Evolutionary conservation across 352 stramenopile genomes (phyloP).

Genomic region (Pythium folliculosum): DNA sequence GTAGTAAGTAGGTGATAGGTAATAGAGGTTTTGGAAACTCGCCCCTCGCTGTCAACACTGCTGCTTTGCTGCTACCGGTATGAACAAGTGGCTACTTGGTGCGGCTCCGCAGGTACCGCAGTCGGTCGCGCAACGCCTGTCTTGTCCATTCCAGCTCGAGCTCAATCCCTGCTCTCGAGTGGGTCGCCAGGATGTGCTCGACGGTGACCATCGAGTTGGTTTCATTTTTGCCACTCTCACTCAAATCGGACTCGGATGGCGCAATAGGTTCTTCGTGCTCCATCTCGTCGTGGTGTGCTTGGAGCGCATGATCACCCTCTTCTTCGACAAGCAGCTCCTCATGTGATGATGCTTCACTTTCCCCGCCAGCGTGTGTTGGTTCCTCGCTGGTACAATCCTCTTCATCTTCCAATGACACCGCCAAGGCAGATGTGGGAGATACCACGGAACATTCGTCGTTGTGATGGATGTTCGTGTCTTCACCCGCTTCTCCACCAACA

Average conservation of each 20-base stretch:
- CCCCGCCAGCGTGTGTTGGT: too few species aligned
- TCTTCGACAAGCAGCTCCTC: too few species aligned
- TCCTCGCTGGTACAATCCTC: too few species aligned
- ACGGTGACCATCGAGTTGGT: slow-evolving; percentile 13
- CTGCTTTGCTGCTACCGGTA: neutral
- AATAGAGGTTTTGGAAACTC: neutral
- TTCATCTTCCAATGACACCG: too few species aligned
- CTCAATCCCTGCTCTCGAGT: slow-evolving; percentile 51
- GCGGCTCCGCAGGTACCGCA: slow-evolving; percentile 36
- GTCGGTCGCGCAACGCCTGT: slow-evolving; percentile 45
- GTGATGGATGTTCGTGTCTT: too few species aligned
- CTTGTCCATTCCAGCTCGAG: slow-evolving; percentile 57
- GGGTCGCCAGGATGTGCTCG: slow-evolving; percentile 46
- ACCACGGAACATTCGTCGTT: too few species aligned
- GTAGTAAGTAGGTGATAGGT: neutral
- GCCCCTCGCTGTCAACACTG: neutral
- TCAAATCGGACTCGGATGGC: neutral
- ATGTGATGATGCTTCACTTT: too few species aligned
- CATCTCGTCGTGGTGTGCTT: too few species aligned
- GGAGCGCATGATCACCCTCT: too few species aligned
- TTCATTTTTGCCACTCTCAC: neutral
- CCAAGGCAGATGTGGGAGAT: too few species aligned
- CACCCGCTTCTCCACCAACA: too few species aligned
- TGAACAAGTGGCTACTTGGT: neutral
- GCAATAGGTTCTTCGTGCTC: too few species aligned